phyloP scores from a whole-genome alignment of 2,329 filamentous ascomycete species.

The Paraconiothyrium brasiliense region DNA sequence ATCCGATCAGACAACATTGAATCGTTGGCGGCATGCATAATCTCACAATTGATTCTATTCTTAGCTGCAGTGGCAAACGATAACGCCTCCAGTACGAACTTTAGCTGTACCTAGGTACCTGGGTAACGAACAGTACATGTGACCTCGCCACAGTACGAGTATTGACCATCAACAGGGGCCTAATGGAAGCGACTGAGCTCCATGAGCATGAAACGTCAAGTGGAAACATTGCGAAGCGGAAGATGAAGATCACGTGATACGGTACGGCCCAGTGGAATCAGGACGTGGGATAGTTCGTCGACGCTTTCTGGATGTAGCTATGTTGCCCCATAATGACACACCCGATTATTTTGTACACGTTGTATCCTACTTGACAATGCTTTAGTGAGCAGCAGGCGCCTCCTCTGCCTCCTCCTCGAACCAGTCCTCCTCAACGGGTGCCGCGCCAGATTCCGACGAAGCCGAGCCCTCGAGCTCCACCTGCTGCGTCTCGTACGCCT shows the following conservation, averaged over 20 bases:
- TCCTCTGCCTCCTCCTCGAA: slow-evolving; percentile 78
- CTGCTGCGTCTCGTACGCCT: slow-evolving; percentile 92
- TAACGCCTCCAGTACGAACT: no score
- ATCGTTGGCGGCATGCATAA: not conserved
- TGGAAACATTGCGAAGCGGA: not conserved
- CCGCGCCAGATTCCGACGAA: slow-evolving; percentile 65
- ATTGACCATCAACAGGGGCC: not conserved
- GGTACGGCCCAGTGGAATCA: not conserved
- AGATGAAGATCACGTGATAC: slow-evolving; percentile 37
- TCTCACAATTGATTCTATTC: slow-evolving; percentile 1
- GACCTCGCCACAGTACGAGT: not conserved
- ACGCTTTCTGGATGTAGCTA: slow-evolving; percentile 19
- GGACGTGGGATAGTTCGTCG: not conserved
- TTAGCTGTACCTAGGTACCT: no score
- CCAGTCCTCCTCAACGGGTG: slow-evolving; percentile 75
- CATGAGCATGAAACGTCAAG: not conserved
- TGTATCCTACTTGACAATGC: slow-evolving; percentile 21
- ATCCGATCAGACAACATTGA: not conserved
- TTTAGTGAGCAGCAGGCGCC: slow-evolving; percentile 53
- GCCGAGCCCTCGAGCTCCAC: slow-evolving; percentile 94
- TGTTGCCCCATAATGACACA: slow-evolving; percentile 48
- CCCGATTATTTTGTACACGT: slow-evolving; percentile 47
- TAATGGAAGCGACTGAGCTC: not conserved
- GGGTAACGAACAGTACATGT: not conserved
- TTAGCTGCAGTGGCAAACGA: slow-evolving; percentile 5